phyloP scores from a whole-genome alignment of 257 asterid species.

The Gentiana straminea region DNA sequence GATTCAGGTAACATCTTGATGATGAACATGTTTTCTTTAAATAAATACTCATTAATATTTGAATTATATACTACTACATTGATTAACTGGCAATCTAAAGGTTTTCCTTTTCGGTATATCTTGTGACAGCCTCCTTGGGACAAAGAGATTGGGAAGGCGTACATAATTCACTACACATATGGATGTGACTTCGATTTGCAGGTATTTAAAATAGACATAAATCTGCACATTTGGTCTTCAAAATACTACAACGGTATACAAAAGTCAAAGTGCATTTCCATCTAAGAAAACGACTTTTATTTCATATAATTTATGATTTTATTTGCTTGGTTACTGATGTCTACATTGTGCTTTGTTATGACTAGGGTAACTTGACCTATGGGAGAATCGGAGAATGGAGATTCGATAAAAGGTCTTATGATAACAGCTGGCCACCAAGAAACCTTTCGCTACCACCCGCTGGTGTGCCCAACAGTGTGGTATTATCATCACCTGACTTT shows the following conservation, averaged over 20 bases:
- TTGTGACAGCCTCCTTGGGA: conserved; percentile 91
- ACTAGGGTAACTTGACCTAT: conserved; percentile 70
- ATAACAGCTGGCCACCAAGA: conserved; percentile 56
- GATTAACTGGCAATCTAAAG: conserved; percentile 4
- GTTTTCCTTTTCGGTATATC: conserved; percentile 9
- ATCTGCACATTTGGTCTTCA: neutral
- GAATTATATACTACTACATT: no score
- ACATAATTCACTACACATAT: conserved; percentile 83
- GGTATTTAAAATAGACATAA: conserved; percentile 26
- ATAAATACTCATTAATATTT: neutral
- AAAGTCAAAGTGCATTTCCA: neutral
- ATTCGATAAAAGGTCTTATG: conserved; percentile 85
- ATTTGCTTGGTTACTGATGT: neutral
- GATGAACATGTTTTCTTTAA: neutral
- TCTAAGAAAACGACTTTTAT: neutral
- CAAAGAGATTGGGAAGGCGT: conserved; percentile 58
- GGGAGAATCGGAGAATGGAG: conserved; percentile 98
- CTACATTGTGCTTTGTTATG: neutral
- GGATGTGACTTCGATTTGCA: conserved; percentile 87
- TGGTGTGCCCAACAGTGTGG: conserved; percentile 95
- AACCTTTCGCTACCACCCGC: conserved; percentile 86
- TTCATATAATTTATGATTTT: neutral
- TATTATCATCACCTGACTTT: conserved; percentile 21
- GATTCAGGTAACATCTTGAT: conserved; percentile 58
- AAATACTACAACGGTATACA: no score